Evolutionary conservation across 306 rosid genomes (phyloP), one percentile per base, ranked within the genome.

Genomic region (Lotus japonicus): DNA sequence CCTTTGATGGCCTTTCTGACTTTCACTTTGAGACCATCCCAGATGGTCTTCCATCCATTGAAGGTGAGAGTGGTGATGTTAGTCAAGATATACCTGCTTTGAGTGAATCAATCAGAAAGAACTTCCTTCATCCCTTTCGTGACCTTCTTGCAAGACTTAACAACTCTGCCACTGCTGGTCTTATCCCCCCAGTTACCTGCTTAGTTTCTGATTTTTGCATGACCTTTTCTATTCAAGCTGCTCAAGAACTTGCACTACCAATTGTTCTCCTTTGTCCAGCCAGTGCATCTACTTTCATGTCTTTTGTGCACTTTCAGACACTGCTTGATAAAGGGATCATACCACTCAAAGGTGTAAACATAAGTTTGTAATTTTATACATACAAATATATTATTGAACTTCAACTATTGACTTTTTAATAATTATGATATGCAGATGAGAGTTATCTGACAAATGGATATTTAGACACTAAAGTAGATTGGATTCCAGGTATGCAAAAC

Each of bases 41-140:
- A 19, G 81, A 76, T 43, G 81, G 81, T n/a, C 81, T 77, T 64
- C 59, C 81, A 2, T 59, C 80, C 0, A 7, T 39, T 12, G 79
- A 39, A 19, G 33, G 3, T 5, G 71, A 61, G 31, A 16, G 50
- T 19, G 42, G 9, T 35, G 17, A 56, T 57, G 64, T 43, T 26
- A 42, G 51, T 36, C 81, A 77, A 63, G 48, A 70, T 18, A 5
- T 77, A 45, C 67, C 21, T 31, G 45, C 81, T 35, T 67, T 77
- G 9, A 53, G 60, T 35, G 66, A 62, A 3, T 70, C 81, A 6
- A 35, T 55, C 26, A 21, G 26, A 21, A 21, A 21, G 26, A 21
- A 21, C 26, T 21, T 21, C 26, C 26, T 21, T 21, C 26, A 21
- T 21, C 26, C 26, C 26, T 21, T 21, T 21, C 26, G 26, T 3